These are phyloP conservation scores for Tylopilus felleus DNA, from an alignment of 768 basidiomycete species.

Conservation along the genomic window DNA sequence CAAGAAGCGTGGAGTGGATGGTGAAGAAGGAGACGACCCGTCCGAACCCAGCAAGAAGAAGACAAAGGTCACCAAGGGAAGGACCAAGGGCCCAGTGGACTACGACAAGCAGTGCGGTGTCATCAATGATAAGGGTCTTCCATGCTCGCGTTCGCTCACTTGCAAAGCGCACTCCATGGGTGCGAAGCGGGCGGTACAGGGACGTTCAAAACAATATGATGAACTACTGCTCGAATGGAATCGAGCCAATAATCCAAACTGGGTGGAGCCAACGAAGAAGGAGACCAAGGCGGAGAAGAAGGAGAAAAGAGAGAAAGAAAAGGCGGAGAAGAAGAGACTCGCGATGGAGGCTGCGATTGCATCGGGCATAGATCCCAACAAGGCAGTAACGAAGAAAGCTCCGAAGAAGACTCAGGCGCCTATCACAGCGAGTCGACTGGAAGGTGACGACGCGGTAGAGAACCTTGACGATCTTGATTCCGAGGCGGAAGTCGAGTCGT, in stretches of 20 bases:
- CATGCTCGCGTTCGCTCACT: constrained; percentile 92
- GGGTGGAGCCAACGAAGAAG: constrained; percentile 81
- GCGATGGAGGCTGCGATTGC: constrained; percentile 69
- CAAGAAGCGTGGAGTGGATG: constrained; percentile 83
- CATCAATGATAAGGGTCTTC: constrained; percentile 90
- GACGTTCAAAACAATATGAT: constrained; percentile 81
- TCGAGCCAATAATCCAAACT: constrained; percentile 81
- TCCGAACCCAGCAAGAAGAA: constrained; percentile 75
- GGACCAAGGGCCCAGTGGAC: constrained; percentile 83
- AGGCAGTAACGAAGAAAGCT: constrained; percentile 50
- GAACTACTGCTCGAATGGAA: constrained; percentile 91
- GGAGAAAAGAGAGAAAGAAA: constrained; percentile 77
- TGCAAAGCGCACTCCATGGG: constrained; percentile 99
- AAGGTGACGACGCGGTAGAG: constrained; percentile 61
- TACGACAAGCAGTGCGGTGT: constrained; percentile 94
- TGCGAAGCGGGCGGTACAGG: constrained; percentile 87
- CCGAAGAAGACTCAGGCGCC: constrained; percentile 61
- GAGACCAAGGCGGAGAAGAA: constrained; percentile 88
- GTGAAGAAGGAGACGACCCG: constrained; percentile 61
- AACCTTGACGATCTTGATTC: constrained; percentile 80
- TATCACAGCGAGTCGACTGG: constrained; percentile 47
- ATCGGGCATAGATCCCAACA: constrained; percentile 49
- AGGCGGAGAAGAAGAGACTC: constrained; percentile 75
- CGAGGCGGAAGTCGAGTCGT: constrained; percentile 77
- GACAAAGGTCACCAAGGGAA: constrained; percentile 74